Evolutionary conservation across 345 rosid genomes (phyloP).

Genomic region (Syzygium aqueum): DNA sequence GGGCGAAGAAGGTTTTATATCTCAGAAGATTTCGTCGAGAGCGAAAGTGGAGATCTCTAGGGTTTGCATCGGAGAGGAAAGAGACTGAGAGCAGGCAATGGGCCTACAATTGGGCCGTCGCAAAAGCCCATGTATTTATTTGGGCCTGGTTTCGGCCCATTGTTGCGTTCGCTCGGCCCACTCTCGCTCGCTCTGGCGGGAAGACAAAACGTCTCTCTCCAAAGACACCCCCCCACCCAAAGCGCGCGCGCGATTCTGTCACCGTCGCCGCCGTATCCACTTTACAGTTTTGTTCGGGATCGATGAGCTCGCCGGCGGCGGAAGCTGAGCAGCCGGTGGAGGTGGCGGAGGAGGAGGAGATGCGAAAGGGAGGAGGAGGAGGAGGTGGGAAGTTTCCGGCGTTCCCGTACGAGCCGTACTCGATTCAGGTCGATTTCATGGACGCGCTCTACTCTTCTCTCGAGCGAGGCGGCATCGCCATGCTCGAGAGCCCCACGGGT

Average conservation of each 20-base stretch:
- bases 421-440: constrained; percentile 86
- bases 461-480: constrained; percentile 82
- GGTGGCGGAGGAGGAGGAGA: neutral
- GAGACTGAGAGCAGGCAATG: neutral
- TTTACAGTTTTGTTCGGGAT: neutral
- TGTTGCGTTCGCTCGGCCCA: too few relatives aligned
- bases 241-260: neutral
- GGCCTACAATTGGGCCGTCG: fast-evolving
- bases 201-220: neutral
- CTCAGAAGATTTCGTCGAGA: neutral
- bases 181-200: neutral
- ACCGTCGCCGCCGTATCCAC: neutral
- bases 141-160: neutral
- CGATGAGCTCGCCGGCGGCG: neutral
- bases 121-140: neutral
- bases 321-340: neutral
- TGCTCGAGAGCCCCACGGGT: constrained; percentile 99
- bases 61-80: neutral
- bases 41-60: constrained; percentile 3
- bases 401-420: constrained; percentile 75
- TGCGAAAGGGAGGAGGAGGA: constrained; percentile 3
- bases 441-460: constrained; percentile 63
- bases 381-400: constrained; percentile 37
- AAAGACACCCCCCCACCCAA: neutral
- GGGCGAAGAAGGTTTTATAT: neutral